phyloP scores from a whole-genome alignment of 257 asterid species.

The Eustoma russellianum region DNA sequence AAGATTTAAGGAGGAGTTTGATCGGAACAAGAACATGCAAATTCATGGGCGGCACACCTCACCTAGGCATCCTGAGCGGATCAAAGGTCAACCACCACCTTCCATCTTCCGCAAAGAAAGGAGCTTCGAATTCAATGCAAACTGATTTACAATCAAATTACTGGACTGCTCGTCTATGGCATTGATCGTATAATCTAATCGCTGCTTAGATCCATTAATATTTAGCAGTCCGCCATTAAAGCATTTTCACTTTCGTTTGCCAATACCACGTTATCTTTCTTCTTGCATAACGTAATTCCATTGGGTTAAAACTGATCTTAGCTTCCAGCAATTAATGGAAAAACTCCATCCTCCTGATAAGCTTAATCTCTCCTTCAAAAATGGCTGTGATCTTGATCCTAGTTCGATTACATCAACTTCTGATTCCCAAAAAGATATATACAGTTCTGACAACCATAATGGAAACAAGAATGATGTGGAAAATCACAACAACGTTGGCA shows the following conservation, averaged over 20 bases:
- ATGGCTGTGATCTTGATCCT: not conserved
- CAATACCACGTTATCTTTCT: not conserved
- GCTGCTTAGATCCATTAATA: too few relatives aligned
- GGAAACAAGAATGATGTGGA: not conserved
- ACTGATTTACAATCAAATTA: not conserved
- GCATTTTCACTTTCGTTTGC: not conserved
- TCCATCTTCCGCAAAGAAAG: constrained; percentile 14
- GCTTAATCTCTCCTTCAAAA: constrained; percentile 18
- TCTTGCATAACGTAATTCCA: not conserved
- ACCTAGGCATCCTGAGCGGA: constrained; percentile 8
- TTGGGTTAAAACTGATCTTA: not conserved
- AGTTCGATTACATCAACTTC: constrained; percentile 1
- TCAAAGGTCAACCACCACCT: constrained; percentile 24
- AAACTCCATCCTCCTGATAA: constrained; percentile 19
- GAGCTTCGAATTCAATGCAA: not conserved
- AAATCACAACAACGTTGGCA: not conserved
- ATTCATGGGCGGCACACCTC: constrained; percentile 16
- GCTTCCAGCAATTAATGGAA: constrained; percentile 19
- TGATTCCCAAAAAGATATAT: not conserved
- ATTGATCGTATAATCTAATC: too few relatives aligned
- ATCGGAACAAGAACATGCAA: too few relatives aligned
- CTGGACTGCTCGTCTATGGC: too few relatives aligned
- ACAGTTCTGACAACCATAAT: not conserved
- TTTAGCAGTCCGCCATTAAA: not conserved
- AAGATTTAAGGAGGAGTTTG: too few relatives aligned